Base-by-base conservation (phyloP, 1,139 yeast species). In the Pneumocystis wakefieldiae region DNA sequence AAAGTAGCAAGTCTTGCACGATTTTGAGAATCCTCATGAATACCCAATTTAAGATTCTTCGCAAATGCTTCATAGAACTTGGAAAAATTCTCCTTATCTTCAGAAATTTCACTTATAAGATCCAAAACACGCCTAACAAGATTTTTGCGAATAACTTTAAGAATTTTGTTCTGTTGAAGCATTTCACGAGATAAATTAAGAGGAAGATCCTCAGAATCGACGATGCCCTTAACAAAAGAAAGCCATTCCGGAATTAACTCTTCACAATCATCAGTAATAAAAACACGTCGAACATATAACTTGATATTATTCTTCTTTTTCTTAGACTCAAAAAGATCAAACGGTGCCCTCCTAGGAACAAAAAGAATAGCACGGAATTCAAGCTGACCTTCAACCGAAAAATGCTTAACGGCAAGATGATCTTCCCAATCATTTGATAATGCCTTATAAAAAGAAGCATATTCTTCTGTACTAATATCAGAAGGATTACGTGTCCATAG, bases 381-480 rank as follows among this genome's bases (percentile, higher is more conserved):
- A 74, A 94, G 85, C 82, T 94, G 98, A 84, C 99, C 99, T 82
- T 94, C 99, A 76, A 94, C 99, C 64, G 97, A 89, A 82, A 94
- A 94, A 81, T 94, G 99, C 85, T 94, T 94, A 72, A 92, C 97
- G 70, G 97, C 97, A 77, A 92, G 85, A 80, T 97, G 99, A 77
- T 92, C 98, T 82, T 92, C 98, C 98, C 98, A 94, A 79, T 94
- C 99, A 80, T 94, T 94, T 66, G 98, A 91, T 74, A 94, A 92
- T 63, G 97, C 89, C 83, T 94, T 94, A 87, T 94, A 94, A 87
- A 94, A 94, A 68, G 97, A 95, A 75, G 94, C 92, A 83, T 94
- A 94, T 81, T 94, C 99, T 70, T 94, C 98, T 82, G 90, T 94
- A 71, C 96, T 84, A 71, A 94, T 95, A 69, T 94, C 99, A 72